These are phyloP conservation scores for Extremus antarcticus DNA, from an alignment of 495 filamentous ascomycete genomes.

Conservation along the genomic window DNA sequence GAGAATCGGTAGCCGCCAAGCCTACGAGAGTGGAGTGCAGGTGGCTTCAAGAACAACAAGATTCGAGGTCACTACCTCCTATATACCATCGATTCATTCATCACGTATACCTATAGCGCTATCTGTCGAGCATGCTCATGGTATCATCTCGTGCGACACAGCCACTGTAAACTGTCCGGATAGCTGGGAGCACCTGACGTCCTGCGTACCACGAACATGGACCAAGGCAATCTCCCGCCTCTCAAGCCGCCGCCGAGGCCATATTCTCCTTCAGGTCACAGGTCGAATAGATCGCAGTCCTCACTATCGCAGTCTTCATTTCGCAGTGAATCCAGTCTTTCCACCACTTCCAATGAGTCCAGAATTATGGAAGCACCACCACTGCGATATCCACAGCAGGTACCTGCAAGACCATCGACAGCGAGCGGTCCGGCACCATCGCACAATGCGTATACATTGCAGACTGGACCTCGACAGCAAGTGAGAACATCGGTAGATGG, in stretches of 20 bases:
- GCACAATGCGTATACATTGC: slow-evolving; percentile 2
- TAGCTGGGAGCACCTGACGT: not conserved
- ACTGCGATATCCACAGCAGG: not conserved
- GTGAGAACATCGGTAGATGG: slow-evolving; percentile 14
- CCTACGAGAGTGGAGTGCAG: too few species aligned
- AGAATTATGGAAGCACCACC: too few species aligned
- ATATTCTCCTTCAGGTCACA: slow-evolving; percentile 15
- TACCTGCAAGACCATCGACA: slow-evolving; percentile 8
- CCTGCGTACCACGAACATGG: not conserved
- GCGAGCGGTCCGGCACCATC: slow-evolving; percentile 13
- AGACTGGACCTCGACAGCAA: not conserved
- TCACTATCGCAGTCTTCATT: slow-evolving; percentile 14
- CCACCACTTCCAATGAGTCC: slow-evolving; percentile 19
- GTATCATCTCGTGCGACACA: not conserved
- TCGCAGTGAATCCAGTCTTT: slow-evolving; percentile 17
- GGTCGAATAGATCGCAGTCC: slow-evolving; percentile 19
- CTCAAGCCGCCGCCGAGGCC: slow-evolving; percentile 18
- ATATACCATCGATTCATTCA: too few species aligned
- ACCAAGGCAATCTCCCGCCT: slow-evolving; percentile 13
- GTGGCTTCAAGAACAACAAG: too few species aligned
- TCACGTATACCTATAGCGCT: too few species aligned
- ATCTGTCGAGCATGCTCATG: too few species aligned
- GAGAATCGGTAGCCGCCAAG: too few species aligned
- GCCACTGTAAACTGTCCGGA: not conserved
- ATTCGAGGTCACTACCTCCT: too few species aligned